Conservation (phyloP, 2,329 filamentous ascomycete species). For the Monosporascus sp. region DNA sequence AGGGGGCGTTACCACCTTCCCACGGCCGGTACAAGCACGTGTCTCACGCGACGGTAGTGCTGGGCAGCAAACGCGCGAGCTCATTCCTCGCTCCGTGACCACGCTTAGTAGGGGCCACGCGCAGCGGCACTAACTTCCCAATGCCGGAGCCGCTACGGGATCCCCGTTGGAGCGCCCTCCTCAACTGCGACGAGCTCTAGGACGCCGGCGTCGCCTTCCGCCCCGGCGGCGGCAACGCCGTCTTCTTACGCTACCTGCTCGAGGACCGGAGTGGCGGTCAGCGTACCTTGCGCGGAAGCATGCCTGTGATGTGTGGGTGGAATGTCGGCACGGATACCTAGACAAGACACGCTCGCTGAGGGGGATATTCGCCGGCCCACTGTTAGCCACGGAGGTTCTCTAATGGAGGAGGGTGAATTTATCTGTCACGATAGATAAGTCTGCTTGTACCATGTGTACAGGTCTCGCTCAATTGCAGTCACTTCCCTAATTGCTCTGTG, state of each 20-base stretch:
- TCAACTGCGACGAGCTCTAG: slow-evolving; percentile 45
- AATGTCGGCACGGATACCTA: too few relatives aligned
- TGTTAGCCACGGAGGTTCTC: too few relatives aligned
- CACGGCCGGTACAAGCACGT: slow-evolving; percentile 44
- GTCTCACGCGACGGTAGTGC: slow-evolving; percentile 29
- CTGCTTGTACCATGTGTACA: too few relatives aligned
- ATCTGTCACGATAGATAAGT: too few relatives aligned
- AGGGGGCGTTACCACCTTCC: slow-evolving; percentile 45
- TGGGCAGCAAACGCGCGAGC: slow-evolving; percentile 37
- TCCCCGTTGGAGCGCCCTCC: slow-evolving; percentile 36
- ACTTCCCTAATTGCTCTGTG: too few relatives aligned
- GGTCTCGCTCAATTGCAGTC: too few relatives aligned
- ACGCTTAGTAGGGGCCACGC: slow-evolving; percentile 7
- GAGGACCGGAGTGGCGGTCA: slow-evolving; percentile 35
- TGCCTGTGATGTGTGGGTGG: slow-evolving; percentile 39
- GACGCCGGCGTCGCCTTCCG: slow-evolving; percentile 43
- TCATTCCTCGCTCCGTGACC: neutral
- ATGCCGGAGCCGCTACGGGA: slow-evolving; percentile 32
- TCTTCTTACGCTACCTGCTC: slow-evolving; percentile 44
- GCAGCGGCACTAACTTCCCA: slow-evolving; percentile 46
- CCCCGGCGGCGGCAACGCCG: slow-evolving; percentile 41
- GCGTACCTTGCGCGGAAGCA: slow-evolving; percentile 40
- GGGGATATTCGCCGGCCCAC: too few relatives aligned
- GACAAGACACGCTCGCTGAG: too few relatives aligned
- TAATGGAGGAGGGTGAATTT: too few relatives aligned